Base-by-base conservation (phyloP, 129 eudicot species). In the Artemisia argyi region DNA sequence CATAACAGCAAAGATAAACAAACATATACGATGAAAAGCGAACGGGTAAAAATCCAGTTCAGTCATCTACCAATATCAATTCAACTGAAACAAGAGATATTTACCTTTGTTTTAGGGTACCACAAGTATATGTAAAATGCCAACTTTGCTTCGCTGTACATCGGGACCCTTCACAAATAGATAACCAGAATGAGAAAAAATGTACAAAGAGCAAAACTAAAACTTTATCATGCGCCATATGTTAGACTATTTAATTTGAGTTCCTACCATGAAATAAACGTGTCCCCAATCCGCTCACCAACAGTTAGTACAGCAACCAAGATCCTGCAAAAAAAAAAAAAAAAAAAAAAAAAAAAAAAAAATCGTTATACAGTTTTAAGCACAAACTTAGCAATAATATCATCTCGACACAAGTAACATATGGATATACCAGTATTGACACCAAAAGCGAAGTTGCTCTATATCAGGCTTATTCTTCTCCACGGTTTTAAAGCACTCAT, bases 111-210 rank as follows among this genome's bases (percentile, higher is more conserved):
- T 83, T 86, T 89, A 24, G 96, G 98, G 79, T 52, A 87, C 98
- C 98, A 92, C 78, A 92, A 75, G 82, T 85, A 92, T 71, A 92
- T 79, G 66, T 81, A 79, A 81, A 92, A 89, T 63, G 96, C 96
- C 95, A 92, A 60, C 75, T 92, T 92, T 49, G 98, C 98, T 87
- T 92, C 98, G 58, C 96, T 86, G 72, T 89, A 89, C 98, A 92
- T 87, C 15, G 98, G 96, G 76, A 92, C 84, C 98, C 98, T 93
- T 80, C 72, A 87, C 57, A 66, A 72, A 42, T 63, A 65, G 44
- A 74, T 42, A 51, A 77, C 72, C 72, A 77, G 15, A 32, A 49
- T 39, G 44, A 57, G 30, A 68, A 10, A 54, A 54, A 6, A 68
- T 19, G 24, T 48, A 19, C 50, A 61, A 39, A 77, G 44, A 7